These are phyloP conservation scores for Chlorella vulgaris DNA, from an alignment of 139 green algal species.

Conservation along the genomic window DNA sequence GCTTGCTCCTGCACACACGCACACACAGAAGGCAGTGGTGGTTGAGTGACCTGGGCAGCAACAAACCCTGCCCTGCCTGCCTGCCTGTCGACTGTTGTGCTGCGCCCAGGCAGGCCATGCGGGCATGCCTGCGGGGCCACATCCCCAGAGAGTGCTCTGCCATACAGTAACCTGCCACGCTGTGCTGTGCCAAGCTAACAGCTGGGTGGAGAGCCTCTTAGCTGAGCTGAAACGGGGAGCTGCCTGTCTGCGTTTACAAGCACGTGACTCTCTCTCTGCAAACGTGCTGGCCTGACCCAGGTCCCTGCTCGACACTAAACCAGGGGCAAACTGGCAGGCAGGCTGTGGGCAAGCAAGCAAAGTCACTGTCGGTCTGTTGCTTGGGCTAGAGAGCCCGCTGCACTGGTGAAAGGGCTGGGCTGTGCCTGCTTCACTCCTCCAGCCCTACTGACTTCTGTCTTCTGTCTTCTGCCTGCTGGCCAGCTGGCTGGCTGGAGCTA, in stretches of 20 bases:
- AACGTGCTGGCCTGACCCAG: too few relatives aligned
- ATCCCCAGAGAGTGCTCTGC: too few relatives aligned
- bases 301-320: background rate
- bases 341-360: background rate
- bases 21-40: too few relatives aligned
- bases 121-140: too few relatives aligned
- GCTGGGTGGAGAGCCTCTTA: too few relatives aligned
- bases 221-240: background rate
- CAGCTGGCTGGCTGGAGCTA: background rate
- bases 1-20: too few relatives aligned
- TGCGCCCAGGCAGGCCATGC: too few relatives aligned
- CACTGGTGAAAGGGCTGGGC: background rate
- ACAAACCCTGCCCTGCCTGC: too few relatives aligned
- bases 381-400: background rate
- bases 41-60: too few relatives aligned
- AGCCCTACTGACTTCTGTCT: too few relatives aligned
- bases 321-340: background rate
- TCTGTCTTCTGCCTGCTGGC: background rate
- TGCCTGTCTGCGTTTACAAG: conserved; percentile 1
- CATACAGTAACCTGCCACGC: background rate
- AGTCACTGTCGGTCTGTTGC: background rate
- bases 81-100: too few relatives aligned
- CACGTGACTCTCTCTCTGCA: too few relatives aligned
- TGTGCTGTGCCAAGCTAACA: background rate
- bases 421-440: background rate